Conservation (phyloP, 2,329 filamentous ascomycete genomes). For the Colletotrichum cereale region DNA sequence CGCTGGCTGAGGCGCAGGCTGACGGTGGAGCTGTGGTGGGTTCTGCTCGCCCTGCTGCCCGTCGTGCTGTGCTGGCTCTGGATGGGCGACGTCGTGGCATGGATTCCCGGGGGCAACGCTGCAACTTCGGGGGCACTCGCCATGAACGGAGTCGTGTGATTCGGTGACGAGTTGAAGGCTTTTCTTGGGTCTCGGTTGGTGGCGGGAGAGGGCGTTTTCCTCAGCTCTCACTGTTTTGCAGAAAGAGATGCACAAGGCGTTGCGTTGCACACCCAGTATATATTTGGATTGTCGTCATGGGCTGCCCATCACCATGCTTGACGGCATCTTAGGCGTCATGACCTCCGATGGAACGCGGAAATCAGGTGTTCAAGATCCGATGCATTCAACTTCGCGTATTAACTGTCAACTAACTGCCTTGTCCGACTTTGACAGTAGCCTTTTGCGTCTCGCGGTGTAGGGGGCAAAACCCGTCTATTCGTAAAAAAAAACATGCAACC, state of each 20-base stretch:
- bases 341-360: background rate
- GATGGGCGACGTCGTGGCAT: constrained; percentile 43
- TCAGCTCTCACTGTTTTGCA: background rate
- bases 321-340: background rate
- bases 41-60: constrained; percentile 58
- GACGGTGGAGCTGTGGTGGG: constrained; percentile 63
- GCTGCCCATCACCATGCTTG: background rate
- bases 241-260: background rate
- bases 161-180: background rate
- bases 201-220: background rate
- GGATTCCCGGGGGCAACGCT: background rate
- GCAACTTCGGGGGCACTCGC: background rate
- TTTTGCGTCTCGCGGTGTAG: background rate
- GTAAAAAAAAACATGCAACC: no score
- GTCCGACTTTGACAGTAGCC: no score
- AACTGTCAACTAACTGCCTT: background rate
- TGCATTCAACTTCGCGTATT: background rate
- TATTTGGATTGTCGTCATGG: background rate
- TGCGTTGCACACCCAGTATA: background rate
- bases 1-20: constrained; percentile 59
- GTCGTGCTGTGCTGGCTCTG: constrained; percentile 56
- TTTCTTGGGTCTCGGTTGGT: background rate
- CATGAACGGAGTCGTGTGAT: background rate
- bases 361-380: background rate
- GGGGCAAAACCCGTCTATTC: background rate